phyloP scores from a whole-genome alignment of 2,329 filamentous ascomycete genomes.

The Trichoderma guizhouense region DNA sequence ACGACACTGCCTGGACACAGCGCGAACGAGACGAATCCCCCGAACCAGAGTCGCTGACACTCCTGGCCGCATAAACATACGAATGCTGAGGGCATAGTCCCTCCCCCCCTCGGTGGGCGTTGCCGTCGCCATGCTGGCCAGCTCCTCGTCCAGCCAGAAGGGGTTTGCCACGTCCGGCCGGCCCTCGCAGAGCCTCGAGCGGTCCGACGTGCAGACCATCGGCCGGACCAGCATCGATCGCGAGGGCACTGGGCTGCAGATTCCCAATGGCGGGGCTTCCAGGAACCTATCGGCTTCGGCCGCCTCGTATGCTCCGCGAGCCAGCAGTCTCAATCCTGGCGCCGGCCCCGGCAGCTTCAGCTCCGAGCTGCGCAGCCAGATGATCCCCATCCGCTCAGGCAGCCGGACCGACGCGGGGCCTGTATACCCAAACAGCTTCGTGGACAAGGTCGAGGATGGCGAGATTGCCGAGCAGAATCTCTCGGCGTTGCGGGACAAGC shows the following conservation, averaged over 20 bases:
- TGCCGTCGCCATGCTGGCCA: slow-evolving; percentile 33
- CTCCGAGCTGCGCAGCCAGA: slow-evolving; percentile 74
- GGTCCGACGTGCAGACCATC: slow-evolving; percentile 33
- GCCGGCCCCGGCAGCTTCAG: slow-evolving; percentile 82
- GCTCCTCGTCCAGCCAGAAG: slow-evolving; percentile 32
- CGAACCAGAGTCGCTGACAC: not conserved
- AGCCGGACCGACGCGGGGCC: slow-evolving; percentile 37
- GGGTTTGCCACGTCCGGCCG: slow-evolving; percentile 32
- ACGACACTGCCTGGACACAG: not conserved
- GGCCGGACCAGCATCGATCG: slow-evolving; percentile 51
- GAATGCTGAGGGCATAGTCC: slow-evolving; percentile 40
- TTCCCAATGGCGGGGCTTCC: slow-evolving; percentile 40
- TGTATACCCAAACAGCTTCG: slow-evolving; percentile 37
- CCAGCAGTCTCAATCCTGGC: slow-evolving; percentile 67
- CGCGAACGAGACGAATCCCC: not conserved
- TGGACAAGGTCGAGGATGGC: slow-evolving; percentile 62
- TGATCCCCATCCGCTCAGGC: slow-evolving; percentile 41
- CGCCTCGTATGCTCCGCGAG: slow-evolving; percentile 64
- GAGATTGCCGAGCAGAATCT: slow-evolving; percentile 71
- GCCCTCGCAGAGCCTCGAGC: slow-evolving; percentile 37
- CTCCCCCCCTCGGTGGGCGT: slow-evolving; percentile 34
- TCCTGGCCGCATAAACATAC: slow-evolving; percentile 25
- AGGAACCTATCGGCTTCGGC: slow-evolving; percentile 51
- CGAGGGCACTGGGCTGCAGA: slow-evolving; percentile 50
- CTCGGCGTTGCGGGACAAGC: slow-evolving; percentile 71